Evolutionary conservation across 805 yeast species (phyloP).

Genomic region (Lipomyces yamanashiensis): DNA sequence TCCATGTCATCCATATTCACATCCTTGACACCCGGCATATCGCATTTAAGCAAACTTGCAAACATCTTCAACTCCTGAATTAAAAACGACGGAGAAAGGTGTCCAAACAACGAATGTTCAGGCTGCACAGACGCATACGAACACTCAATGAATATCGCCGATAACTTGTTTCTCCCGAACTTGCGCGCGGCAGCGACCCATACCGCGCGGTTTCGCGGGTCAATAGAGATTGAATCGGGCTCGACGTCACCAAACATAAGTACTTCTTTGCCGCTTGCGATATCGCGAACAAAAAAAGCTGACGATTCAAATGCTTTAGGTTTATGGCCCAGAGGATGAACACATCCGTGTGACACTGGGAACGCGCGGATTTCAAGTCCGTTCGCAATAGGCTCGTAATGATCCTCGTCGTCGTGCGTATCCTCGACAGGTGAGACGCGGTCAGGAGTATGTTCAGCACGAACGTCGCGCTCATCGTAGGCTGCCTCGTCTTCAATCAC

Average conservation of each 20-base stretch:
- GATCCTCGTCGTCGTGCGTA: constrained; percentile 24
- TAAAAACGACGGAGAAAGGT: constrained; percentile 69
- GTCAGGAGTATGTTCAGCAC: constrained; percentile 2
- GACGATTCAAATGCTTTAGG: constrained; percentile 52
- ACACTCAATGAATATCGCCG: constrained; percentile 76
- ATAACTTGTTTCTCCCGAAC: constrained; percentile 51
- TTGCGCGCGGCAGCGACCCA: constrained; percentile 63
- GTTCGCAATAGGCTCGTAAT: constrained; percentile 24
- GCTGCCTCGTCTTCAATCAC: constrained; percentile 1
- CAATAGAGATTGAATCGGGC: constrained; percentile 57
- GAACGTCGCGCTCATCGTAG: neutral
- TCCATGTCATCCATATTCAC: neutral
- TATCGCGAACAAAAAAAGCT: constrained; percentile 61
- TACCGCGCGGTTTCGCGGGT: constrained; percentile 49
- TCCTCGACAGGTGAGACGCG: constrained; percentile 17
- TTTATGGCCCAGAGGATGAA: constrained; percentile 26
- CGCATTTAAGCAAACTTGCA: constrained; percentile 45
- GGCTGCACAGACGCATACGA: constrained; percentile 58
- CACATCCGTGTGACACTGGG: constrained; percentile 48
- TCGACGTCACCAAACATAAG: constrained; percentile 86
- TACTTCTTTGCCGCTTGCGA: constrained; percentile 47
- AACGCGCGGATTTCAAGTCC: constrained; percentile 32
- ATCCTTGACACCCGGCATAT: constrained; percentile 2
- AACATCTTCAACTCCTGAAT: constrained; percentile 57
- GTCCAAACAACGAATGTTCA: constrained; percentile 70